Conservation (phyloP, 1,139 yeast species). For the Yamadazyma conglobata region DNA sequence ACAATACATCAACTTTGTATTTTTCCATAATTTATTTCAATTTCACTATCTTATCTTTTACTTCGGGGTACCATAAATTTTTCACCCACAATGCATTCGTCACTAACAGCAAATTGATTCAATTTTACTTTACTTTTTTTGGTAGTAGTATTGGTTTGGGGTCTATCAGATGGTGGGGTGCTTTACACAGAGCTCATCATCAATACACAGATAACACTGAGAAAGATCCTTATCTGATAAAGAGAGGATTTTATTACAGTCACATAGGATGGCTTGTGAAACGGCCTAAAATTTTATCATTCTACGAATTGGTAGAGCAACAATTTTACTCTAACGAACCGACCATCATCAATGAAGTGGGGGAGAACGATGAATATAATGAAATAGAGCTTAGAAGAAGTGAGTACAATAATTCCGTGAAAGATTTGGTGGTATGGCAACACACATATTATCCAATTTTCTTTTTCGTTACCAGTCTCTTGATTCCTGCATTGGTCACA, state of each 20-base stretch:
- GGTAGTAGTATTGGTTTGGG: constrained; percentile 66
- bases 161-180: constrained; percentile 59
- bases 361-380: constrained; percentile 19
- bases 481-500: constrained; percentile 48
- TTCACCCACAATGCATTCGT: constrained; percentile 57
- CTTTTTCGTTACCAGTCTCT: constrained; percentile 43
- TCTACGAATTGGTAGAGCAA: constrained; percentile 37
- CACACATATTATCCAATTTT: constrained; percentile 43
- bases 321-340: constrained; percentile 34
- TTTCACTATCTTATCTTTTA: constrained; percentile 38
- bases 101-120: constrained; percentile 31
- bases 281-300: constrained; percentile 42
- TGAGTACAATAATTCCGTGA: constrained; percentile 18
- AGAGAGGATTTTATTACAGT: constrained; percentile 55
- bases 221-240: constrained; percentile 61
- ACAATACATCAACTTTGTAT: constrained; percentile 25
- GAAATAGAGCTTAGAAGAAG: constrained; percentile 19
- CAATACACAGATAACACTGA: constrained; percentile 62
- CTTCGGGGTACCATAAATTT: constrained; percentile 44
- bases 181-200: constrained; percentile 68
- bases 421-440: constrained; percentile 55
- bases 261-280: constrained; percentile 65
- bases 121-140: constrained; percentile 45
- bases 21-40: constrained; percentile 35
- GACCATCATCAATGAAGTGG: constrained; percentile 11